Evolutionary conservation across 2,329 filamentous ascomycete genomes (phyloP).

Genomic region (Simplicillium sp.): DNA sequence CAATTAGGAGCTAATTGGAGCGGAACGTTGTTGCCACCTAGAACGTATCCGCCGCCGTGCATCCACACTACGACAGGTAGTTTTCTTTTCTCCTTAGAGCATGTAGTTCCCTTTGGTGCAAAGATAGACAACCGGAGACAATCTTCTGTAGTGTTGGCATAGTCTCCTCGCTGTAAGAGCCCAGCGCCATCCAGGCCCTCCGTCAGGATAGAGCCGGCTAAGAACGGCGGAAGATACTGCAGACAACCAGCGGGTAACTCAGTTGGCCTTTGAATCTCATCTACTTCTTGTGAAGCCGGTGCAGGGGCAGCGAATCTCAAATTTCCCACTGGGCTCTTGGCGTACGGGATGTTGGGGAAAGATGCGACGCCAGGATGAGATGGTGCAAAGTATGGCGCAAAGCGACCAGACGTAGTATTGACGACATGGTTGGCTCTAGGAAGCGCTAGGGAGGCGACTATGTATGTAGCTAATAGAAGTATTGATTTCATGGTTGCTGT

Average conservation of each 20-base stretch:
- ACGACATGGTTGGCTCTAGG: not conserved
- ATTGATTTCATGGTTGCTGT: too few relatives aligned
- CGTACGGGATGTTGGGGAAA: not conserved
- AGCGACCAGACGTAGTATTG: not conserved
- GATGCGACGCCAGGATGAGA: not conserved
- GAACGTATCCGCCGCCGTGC: conserved; percentile 17
- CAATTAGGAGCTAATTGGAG: conserved; percentile 17
- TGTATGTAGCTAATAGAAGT: too few relatives aligned
- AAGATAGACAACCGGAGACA: not conserved
- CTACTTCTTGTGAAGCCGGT: not conserved
- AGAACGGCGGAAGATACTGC: not conserved
- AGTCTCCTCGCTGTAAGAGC: not conserved
- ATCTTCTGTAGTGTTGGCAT: not conserved
- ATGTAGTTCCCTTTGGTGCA: not conserved
- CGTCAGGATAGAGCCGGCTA: not conserved
- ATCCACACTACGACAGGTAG: conserved; percentile 12
- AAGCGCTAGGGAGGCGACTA: too few relatives aligned
- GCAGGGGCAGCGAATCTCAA: not conserved
- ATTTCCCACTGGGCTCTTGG: not conserved
- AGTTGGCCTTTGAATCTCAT: not conserved
- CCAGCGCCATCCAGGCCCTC: not conserved
- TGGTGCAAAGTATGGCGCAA: not conserved
- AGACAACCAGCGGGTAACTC: not conserved
- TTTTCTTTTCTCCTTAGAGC: conserved; percentile 13
- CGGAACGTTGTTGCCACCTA: conserved; percentile 16